phyloP scores from a whole-genome alignment of 2,329 filamentous ascomycete species.

The Nemania bipapillata region DNA sequence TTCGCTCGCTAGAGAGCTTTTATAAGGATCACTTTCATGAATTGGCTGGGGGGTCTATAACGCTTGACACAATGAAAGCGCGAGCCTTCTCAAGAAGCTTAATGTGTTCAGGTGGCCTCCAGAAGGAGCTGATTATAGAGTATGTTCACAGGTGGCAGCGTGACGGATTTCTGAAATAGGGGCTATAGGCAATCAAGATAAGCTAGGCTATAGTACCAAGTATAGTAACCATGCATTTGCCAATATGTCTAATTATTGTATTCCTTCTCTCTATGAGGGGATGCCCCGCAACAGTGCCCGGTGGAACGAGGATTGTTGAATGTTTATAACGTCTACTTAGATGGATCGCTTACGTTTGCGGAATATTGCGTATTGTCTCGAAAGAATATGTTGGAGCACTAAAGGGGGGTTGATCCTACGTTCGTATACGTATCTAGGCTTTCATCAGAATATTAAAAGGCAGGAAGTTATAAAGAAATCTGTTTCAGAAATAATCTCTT shows the following conservation, averaged over 20 bases:
- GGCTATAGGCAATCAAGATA: too few species aligned
- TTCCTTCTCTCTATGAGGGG: too few species aligned
- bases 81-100: conserved; percentile 34
- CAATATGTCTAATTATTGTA: neutral
- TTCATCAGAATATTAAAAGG: neutral
- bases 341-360: too few species aligned
- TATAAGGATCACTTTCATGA: conserved; percentile 40
- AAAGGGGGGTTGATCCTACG: neutral
- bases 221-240: neutral
- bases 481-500: too few species aligned
- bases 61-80: conserved; percentile 38
- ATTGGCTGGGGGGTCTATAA: conserved; percentile 37
- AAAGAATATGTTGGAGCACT: neutral
- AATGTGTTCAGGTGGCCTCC: conserved; percentile 23
- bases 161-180: conserved; percentile 36
- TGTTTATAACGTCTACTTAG: too few species aligned
- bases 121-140: conserved; percentile 36
- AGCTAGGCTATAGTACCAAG: neutral
- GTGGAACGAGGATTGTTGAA: too few species aligned
- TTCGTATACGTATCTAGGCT: neutral
- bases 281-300: too few species aligned
- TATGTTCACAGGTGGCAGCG: conserved; percentile 40
- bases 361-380: neutral
- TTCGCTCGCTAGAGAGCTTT: conserved; percentile 38
- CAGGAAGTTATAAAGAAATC: too few species aligned